phyloP scores from a whole-genome alignment of 2,329 filamentous ascomycete species.

The Biscogniauxia marginata region DNA sequence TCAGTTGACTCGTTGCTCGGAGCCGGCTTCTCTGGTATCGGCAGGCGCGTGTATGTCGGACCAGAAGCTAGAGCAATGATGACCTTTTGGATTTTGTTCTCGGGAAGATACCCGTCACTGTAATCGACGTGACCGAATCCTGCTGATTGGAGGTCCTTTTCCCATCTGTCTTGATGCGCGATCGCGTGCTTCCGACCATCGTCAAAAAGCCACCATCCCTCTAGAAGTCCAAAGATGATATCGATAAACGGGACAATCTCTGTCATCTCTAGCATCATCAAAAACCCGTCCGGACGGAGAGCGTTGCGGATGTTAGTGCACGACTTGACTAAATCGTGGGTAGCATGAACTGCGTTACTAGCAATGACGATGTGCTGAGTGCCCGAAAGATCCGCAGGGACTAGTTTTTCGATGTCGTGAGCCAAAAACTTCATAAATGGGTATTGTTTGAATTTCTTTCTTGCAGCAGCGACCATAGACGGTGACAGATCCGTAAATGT shows the following conservation, averaged over 20 bases:
- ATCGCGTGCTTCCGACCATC: slow-evolving; percentile 32
- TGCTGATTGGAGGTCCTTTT: slow-evolving; percentile 19
- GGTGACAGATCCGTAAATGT: slow-evolving; percentile 40
- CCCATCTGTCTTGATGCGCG: slow-evolving; percentile 22
- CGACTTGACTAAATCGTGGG: slow-evolving; percentile 21
- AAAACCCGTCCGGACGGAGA: slow-evolving; percentile 34
- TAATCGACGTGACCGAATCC: slow-evolving; percentile 32
- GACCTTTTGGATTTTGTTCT: slow-evolving; percentile 27
- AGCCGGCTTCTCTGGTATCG: slow-evolving; percentile 5
- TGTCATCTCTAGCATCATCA: slow-evolving; percentile 37
- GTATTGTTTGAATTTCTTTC: slow-evolving; percentile 24
- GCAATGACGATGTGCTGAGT: slow-evolving; percentile 35
- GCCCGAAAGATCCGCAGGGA: slow-evolving; percentile 19
- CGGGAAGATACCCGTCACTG: slow-evolving; percentile 28
- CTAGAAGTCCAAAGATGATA: slow-evolving; percentile 36
- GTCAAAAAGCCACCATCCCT: slow-evolving; percentile 40
- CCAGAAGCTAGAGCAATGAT: slow-evolving; percentile 31
- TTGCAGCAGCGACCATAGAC: slow-evolving; percentile 31
- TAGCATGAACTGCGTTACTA: slow-evolving; percentile 37
- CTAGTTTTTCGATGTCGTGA: slow-evolving; percentile 32
- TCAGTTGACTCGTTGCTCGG: slow-evolving; percentile 4
- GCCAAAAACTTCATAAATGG: slow-evolving; percentile 29
- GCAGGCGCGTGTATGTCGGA: no score
- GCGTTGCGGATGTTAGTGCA: slow-evolving; percentile 21
- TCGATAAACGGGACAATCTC: slow-evolving; percentile 31